Percentiles rank a stretch among this genome's conserved stretches.
phyloP scores from a whole-genome alignment of 1,139 yeast genomes.

The Kazachstania sp. region DNA sequence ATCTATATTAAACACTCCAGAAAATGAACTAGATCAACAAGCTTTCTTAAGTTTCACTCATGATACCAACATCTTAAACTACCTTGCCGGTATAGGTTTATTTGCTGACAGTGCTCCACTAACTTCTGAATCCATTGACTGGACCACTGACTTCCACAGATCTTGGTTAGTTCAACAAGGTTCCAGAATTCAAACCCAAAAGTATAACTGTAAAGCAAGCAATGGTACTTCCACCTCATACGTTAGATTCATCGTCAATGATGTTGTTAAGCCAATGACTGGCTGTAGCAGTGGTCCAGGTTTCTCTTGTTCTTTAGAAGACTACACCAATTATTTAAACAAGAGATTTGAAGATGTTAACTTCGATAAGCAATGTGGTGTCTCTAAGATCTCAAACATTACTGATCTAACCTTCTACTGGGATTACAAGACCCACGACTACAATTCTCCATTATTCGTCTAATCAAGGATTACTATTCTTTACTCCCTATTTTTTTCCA shows the following conservation, averaged over 20 bases:
- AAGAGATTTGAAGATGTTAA: constrained; percentile 32
- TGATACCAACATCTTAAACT: constrained; percentile 48
- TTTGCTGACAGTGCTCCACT: constrained; percentile 29
- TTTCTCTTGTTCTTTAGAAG: constrained; percentile 43
- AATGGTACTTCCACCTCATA: constrained; percentile 11
- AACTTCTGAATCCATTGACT: constrained; percentile 34
- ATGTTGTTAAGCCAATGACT: constrained; percentile 50
- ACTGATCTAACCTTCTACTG: constrained; percentile 26
- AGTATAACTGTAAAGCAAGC: constrained; percentile 34
- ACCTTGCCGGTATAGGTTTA: constrained; percentile 45
- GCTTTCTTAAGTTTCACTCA: constrained; percentile 46
- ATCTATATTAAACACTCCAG: constrained; percentile 22
- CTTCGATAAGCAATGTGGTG: constrained; percentile 34
- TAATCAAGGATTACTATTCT: background rate
- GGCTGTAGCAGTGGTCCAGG: constrained; percentile 53
- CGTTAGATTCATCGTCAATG: constrained; percentile 49
- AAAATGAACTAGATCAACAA: constrained; percentile 22
- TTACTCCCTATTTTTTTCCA: background rate
- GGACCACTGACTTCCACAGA: constrained; percentile 14
- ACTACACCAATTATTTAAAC: constrained; percentile 34
- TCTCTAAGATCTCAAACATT: constrained; percentile 14
- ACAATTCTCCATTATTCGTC: background rate
- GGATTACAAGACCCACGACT: constrained; percentile 16
- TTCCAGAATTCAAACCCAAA: constrained; percentile 46
- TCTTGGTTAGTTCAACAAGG: constrained; percentile 44